phyloP scores from a whole-genome alignment of 2,329 filamentous ascomycete genomes.

The Ilyonectria robusta region DNA sequence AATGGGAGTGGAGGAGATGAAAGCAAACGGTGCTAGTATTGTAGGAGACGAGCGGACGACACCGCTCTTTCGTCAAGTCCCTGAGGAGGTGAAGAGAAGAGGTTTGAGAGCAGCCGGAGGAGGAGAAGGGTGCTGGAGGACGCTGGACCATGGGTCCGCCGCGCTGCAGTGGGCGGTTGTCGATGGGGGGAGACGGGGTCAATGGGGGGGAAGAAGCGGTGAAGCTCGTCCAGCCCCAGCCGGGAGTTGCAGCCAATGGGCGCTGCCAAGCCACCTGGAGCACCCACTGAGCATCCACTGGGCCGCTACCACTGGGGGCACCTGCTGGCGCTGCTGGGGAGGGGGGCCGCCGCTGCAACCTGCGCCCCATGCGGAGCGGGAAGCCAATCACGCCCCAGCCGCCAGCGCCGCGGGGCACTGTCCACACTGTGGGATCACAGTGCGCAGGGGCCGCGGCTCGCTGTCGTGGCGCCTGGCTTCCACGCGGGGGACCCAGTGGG shows the following conservation, averaged over 20 bases:
- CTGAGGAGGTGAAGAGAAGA: constrained; percentile 48
- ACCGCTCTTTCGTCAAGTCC: constrained; percentile 61
- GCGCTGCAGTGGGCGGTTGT: constrained; percentile 47
- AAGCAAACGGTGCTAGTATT: constrained; percentile 53
- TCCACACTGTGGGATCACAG: constrained; percentile 23
- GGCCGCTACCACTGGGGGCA: constrained; percentile 31
- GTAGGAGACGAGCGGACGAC: constrained; percentile 56
- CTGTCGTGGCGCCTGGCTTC: constrained; percentile 7
- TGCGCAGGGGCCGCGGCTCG: constrained; percentile 1
- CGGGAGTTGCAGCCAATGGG: constrained; percentile 54
- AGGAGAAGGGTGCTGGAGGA: constrained; percentile 47
- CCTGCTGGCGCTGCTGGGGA: constrained; percentile 31
- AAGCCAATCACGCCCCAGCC: constrained; percentile 39
- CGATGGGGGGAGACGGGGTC: constrained; percentile 41
- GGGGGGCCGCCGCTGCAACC: constrained; percentile 42
- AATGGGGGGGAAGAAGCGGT: constrained; percentile 54
- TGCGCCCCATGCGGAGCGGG: constrained; percentile 40
- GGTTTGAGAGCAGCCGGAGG: constrained; percentile 48
- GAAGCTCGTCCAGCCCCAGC: constrained; percentile 54
- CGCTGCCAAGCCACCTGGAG: constrained; percentile 48
- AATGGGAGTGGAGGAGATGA: constrained; percentile 50
- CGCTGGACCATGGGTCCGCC: constrained; percentile 44
- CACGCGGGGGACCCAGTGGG: constrained; percentile 16
- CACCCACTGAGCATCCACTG: constrained; percentile 45
- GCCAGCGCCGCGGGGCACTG: constrained; percentile 23